Base-by-base conservation (phyloP, 106 monocot genomes). In the Acorus gramineus region DNA sequence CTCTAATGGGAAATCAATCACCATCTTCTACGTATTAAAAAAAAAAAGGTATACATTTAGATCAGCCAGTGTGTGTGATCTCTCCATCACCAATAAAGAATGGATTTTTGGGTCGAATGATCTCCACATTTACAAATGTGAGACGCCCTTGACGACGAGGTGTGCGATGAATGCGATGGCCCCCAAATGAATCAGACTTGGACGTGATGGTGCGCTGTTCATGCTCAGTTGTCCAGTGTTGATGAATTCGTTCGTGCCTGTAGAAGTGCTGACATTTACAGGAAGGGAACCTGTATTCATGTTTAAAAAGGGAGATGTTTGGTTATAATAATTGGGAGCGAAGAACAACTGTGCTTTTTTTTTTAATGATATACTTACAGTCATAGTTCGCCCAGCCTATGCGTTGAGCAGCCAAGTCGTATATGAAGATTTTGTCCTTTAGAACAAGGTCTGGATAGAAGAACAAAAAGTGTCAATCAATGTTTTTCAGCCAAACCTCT, bases 361-460 rank as follows among this genome's bases (percentile, higher is more conserved):
- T 43, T 14, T 8, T 61, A 49, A 13, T 28, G 11, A 9, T 49
- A 13, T n/a, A 77, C 96, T 98, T 77, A 88, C 96, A 91, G 56
- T 98, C 90, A 64, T 85, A 88, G 47, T 79, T 72, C 44, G 55
- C 51, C 96, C 96, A 98, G 65, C 96, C 96, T 13, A 91, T 72
- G 4, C 87, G 82, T 66, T 88, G 82, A 60, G 81, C 80, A 60
- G 69, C 83, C 60, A 98, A 71, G 74, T 98, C 96, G 59, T 98
- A 98, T 56, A 91, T 81, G 73, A 98, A 76, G 61, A 91, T 85
- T 77, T 98, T 91, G 68, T 98, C 96, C 78, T 98, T 98, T 53
- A 98, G 78, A 66, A 98, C 85, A 65, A 98, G 71, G 61, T 98
- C 96, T 98, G 82, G 56, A 74, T 45, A 66, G 43, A 58, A 53